These are phyloP conservation scores for Amphirosellinia nigrospora DNA, from an alignment of 495 filamentous ascomycete genomes.

Conservation along the genomic window DNA sequence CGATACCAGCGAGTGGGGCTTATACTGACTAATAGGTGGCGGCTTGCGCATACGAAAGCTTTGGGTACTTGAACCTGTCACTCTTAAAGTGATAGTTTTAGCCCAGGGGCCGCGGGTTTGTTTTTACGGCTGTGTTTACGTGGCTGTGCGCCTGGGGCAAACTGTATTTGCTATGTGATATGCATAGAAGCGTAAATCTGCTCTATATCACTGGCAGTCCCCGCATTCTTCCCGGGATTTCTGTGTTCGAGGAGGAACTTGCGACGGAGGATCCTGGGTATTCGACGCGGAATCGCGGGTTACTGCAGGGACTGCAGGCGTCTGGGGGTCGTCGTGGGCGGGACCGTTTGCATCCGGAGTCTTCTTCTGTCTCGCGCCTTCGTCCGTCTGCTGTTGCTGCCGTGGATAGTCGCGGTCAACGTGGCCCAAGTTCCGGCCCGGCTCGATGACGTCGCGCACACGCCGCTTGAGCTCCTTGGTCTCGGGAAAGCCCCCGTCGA, in stretches of 20 bases:
- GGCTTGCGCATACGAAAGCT: not conserved
- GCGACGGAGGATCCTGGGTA: conserved; percentile 7
- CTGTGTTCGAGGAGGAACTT: not conserved
- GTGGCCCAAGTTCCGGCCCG: conserved; percentile 79
- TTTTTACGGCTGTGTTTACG: not conserved
- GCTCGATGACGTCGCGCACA: conserved; percentile 85
- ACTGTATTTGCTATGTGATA: not conserved
- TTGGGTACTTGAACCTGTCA: not conserved
- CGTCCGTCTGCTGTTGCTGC: conserved; percentile 9
- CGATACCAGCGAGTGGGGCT: not conserved
- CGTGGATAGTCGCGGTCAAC: conserved; percentile 62
- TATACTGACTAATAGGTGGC: not conserved
- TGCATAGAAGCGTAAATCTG: not conserved
- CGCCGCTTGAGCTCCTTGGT: conserved; percentile 87
- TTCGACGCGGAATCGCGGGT: not conserved
- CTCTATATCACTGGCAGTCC: conserved; percentile 32
- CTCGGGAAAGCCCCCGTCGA: conserved; percentile 89
- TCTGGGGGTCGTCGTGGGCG: conserved; percentile 24
- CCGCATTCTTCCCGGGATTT: conserved; percentile 30
- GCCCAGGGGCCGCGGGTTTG: not conserved
- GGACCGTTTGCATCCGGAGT: conserved; percentile 18
- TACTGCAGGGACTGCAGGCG: not conserved
- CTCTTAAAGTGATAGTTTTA: not conserved
- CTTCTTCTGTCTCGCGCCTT: not conserved
- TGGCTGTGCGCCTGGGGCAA: not conserved